phyloP scores from a whole-genome alignment of 352 stramenopile genomes.

The Lagenidium sp. region DNA sequence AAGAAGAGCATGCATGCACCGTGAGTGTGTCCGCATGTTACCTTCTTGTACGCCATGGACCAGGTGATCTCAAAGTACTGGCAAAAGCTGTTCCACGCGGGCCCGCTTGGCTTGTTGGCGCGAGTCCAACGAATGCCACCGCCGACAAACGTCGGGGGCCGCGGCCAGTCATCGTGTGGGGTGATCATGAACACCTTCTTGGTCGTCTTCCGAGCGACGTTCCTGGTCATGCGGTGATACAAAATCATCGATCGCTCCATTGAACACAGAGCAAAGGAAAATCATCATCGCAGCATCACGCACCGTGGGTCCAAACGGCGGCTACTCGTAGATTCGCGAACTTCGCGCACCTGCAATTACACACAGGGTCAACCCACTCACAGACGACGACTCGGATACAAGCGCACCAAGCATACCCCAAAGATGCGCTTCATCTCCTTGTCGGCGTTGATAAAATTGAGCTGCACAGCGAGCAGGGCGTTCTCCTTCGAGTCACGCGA shows the following conservation, averaged over 20 bases:
- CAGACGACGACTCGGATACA: neutral
- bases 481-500: conserved; percentile 35
- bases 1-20: too few relatives aligned
- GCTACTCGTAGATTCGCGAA: conserved; percentile 21
- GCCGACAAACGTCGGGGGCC: conserved; percentile 79
- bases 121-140: conserved; percentile 81
- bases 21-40: too few relatives aligned
- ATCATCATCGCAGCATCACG: too few relatives aligned
- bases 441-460: conserved; percentile 74
- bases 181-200: conserved; percentile 77
- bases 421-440: conserved; percentile 88
- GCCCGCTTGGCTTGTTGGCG: conserved; percentile 58
- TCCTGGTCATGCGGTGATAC: too few relatives aligned
- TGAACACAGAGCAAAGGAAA: too few relatives aligned
- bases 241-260: too few relatives aligned
- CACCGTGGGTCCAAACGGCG: conserved; percentile 58
- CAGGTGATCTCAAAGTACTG: conserved; percentile 82
- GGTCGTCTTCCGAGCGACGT: conserved; percentile 36
- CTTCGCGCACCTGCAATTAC: conserved; percentile 48
- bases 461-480: conserved; percentile 51
- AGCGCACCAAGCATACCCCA: conserved; percentile 25
- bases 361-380: neutral
- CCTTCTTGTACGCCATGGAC: conserved; percentile 86
- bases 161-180: conserved; percentile 73
- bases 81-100: conserved; percentile 56